phyloP scores from a whole-genome alignment of 2,329 filamentous ascomycete species.

The Colletotrichum lentis region DNA sequence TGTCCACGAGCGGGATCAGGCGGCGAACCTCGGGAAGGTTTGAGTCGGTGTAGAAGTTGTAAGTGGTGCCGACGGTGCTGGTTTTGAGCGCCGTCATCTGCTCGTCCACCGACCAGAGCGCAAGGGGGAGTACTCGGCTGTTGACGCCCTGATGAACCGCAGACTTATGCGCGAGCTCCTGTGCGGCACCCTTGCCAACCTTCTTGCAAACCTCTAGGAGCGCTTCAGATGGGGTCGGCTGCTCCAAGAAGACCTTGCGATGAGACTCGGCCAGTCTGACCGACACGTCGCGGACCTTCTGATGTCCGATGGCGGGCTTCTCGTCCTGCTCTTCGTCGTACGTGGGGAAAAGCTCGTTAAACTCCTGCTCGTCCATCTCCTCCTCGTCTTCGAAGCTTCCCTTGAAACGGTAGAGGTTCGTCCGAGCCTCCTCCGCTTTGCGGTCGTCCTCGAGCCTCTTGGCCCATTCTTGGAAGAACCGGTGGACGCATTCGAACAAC shows the following conservation, averaged over 20 bases:
- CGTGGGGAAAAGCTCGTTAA: constrained; percentile 82
- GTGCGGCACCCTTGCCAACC: constrained; percentile 52
- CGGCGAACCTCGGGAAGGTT: constrained; percentile 80
- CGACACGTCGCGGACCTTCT: constrained; percentile 63
- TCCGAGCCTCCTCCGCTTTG: constrained; percentile 74
- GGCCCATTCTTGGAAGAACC: constrained; percentile 83
- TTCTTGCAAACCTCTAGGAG: constrained; percentile 56
- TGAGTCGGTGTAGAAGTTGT: constrained; percentile 89
- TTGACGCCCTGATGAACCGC: constrained; percentile 51
- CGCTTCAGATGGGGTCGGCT: constrained; percentile 51
- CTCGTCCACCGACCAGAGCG: constrained; percentile 71
- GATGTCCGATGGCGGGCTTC: constrained; percentile 45
- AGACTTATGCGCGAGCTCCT: constrained; percentile 40
- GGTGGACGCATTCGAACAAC: constrained; percentile 73
- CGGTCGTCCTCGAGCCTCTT: constrained; percentile 79
- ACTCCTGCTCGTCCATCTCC: constrained; percentile 75
- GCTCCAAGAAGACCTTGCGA: constrained; percentile 58
- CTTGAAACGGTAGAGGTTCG: constrained; percentile 83
- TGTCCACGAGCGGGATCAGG: constrained; percentile 73
- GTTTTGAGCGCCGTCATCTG: constrained; percentile 57
- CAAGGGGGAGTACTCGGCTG: constrained; percentile 68
- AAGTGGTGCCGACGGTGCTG: constrained; percentile 55
- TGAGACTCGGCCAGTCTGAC: constrained; percentile 70
- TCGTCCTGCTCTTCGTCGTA: constrained; percentile 66
- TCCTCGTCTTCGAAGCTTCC: constrained; percentile 81